These are phyloP conservation scores for Fusarium pseudocircinatum DNA, from an alignment of 2,329 filamentous ascomycete species.

Conservation along the genomic window DNA sequence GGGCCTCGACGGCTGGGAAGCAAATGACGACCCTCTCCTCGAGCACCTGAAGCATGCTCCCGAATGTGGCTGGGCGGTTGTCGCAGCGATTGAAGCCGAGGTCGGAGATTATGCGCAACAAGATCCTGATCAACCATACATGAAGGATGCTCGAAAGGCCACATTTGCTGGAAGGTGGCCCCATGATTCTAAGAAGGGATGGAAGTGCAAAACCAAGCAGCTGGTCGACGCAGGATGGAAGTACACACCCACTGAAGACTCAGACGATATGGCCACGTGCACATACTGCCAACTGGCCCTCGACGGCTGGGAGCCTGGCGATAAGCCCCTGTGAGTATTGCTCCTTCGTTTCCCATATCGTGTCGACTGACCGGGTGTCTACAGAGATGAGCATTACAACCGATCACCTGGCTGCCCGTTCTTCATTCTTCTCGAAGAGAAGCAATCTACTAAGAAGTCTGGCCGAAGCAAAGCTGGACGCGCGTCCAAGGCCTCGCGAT, in stretches of 20 bases:
- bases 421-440: conserved; percentile 73
- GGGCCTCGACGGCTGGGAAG: conserved; percentile 91
- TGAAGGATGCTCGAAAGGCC: conserved; percentile 79
- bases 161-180: conserved; percentile 92
- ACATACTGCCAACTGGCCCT: conserved; percentile 89
- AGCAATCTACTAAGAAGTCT: conserved; percentile 64
- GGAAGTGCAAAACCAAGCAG: conserved; percentile 91
- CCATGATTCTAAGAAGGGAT: conserved; percentile 86
- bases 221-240: conserved; percentile 94
- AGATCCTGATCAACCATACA: conserved; percentile 76
- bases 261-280: conserved; percentile 90
- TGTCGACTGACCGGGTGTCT: conserved; percentile 36
- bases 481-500: conserved; percentile 75
- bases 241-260: conserved; percentile 85
- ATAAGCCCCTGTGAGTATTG: conserved; percentile 80
- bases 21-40: conserved; percentile 80
- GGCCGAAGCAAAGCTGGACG: conserved; percentile 63
- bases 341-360: not conserved
- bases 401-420: conserved; percentile 84
- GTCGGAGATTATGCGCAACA: conserved; percentile 71
- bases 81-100: conserved; percentile 68
- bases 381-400: conserved; percentile 84
- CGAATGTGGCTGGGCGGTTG: conserved; percentile 88
- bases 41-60: conserved; percentile 88
- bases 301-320: conserved; percentile 93